These are phyloP conservation scores for Alternaria viburni DNA, from an alignment of 2,329 filamentous ascomycete species.

Conservation along the genomic window DNA sequence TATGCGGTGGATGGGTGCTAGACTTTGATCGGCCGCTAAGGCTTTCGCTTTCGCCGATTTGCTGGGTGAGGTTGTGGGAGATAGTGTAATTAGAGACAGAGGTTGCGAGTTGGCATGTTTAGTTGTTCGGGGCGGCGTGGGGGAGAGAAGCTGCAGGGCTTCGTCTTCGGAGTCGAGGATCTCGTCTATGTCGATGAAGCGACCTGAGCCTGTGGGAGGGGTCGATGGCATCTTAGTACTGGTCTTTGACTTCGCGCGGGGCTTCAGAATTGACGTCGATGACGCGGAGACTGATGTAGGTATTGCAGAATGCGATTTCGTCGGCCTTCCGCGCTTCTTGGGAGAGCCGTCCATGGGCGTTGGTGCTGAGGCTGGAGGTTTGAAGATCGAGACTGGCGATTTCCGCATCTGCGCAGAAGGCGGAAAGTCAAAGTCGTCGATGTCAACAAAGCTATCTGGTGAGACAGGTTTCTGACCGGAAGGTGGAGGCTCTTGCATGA, in stretches of 20 bases:
- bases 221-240: conserved; percentile 1
- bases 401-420: conserved; percentile 8
- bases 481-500: conserved; percentile 28
- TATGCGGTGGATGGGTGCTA: conserved; percentile 22
- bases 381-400: neutral
- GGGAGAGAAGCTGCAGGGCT: conserved; percentile 32
- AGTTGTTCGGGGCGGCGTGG: conserved; percentile 41
- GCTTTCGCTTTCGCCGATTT: neutral
- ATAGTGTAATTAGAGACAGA: conserved; percentile 17
- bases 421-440: conserved; percentile 35
- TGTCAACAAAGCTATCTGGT: conserved; percentile 29
- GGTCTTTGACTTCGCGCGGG: neutral
- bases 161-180: conserved; percentile 51
- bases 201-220: conserved; percentile 25
- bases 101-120: conserved; percentile 23
- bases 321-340: conserved; percentile 29
- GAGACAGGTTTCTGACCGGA: conserved; percentile 34
- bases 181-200: conserved; percentile 47
- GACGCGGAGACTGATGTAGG: conserved; percentile 1
- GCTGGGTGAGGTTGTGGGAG: conserved; percentile 1
- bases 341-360: conserved; percentile 8
- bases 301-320: conserved; percentile 22
- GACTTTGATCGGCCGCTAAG: neutral
- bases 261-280: conserved; percentile 2
- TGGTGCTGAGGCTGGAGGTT: conserved; percentile 5